These are phyloP conservation scores for Myxozyma vanderwaltii DNA, from an alignment of 805 yeast genomes.

Conservation along the genomic window DNA sequence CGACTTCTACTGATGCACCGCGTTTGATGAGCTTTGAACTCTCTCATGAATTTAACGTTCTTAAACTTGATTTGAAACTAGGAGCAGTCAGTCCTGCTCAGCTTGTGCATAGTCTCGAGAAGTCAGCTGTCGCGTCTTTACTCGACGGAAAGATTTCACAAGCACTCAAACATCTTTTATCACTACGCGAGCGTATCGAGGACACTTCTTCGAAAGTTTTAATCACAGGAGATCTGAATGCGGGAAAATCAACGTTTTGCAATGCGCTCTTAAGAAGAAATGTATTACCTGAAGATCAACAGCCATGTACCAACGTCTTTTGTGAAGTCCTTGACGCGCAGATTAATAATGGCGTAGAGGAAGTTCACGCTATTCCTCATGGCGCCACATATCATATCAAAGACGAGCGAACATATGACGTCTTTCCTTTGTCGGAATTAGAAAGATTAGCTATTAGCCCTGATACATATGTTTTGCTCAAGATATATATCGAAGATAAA, in stretches of 20 bases:
- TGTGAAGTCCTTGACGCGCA: constrained; percentile 89
- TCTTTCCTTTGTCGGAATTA: constrained; percentile 56
- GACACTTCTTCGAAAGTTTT: constrained; percentile 92
- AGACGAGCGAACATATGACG: constrained; percentile 68
- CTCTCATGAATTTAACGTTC: constrained; percentile 52
- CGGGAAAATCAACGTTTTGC: constrained; percentile 96
- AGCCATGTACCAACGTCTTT: constrained; percentile 95
- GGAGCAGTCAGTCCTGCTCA: constrained; percentile 48
- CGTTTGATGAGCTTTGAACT: constrained; percentile 24
- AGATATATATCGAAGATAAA: constrained; percentile 77
- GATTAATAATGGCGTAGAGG: constrained; percentile 74
- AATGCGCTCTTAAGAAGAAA: constrained; percentile 79
- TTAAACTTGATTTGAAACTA: constrained; percentile 63
- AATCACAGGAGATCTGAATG: constrained; percentile 94
- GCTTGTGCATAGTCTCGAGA: constrained; percentile 61
- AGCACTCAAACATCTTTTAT: constrained; percentile 65
- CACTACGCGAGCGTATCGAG: constrained; percentile 79
- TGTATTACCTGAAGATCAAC: constrained; percentile 91
- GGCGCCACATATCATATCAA: constrained; percentile 50
- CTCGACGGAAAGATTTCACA: constrained; percentile 68
- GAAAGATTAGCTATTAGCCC: constrained; percentile 67
- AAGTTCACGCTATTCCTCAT: constrained; percentile 84
- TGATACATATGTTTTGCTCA: constrained; percentile 70
- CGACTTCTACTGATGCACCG: constrained; percentile 12
- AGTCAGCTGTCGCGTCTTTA: constrained; percentile 65